Base-by-base conservation (phyloP, 202 grass and related monocot genomes). In the Cymbopogon flexuosus region DNA sequence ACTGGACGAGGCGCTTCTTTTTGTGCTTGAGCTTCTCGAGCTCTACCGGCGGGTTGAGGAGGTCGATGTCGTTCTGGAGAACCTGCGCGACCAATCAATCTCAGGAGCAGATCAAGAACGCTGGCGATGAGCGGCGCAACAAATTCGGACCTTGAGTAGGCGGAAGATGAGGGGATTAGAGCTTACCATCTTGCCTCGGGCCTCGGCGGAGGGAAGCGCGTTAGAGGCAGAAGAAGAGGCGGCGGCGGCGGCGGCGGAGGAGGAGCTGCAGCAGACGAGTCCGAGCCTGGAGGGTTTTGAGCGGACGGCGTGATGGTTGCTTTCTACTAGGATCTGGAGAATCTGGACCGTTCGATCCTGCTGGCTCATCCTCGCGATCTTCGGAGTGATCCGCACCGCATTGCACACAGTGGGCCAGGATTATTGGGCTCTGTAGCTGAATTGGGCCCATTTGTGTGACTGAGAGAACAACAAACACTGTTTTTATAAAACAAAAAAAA, bases 1-100 rank as follows among this genome's bases (percentile, higher is more conserved):
- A 93, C 83, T 93, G 91, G 41, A 93, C 87, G 18, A 93, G 91
- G 41, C 91, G 84, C 84, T 93, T 93, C 77, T 89, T 89, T 70
- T 93, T 93, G 88, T 93, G 91, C 85, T 93, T 93, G 35, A 68
- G 67, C 59, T 93, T 93, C 78, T 93, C 91, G 46, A 93, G 83
- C 49, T 93, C 91, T 23, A 82, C 69, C 18, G 91, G 88, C 3
- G 91, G 91, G 75, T 93, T 86, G 29, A 93, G 85, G 3, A 93
- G 91, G 73, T 93, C 91, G 82, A 93, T 87, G 77, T 93, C 91
- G 85, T 93, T 93, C 81, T 86, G 79, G 6, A 89, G 76, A 73
- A 88, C 92, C 91, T 91, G 79, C 13, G 15, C 36, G 35, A 13
- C 59, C 47, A 58, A 30, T 65, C 2, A 60, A 79, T 6, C 11